A percentile compares a stretch with the other conserved stretches of the same genome.
phyloP scores from a whole-genome alignment of 2,329 filamentous ascomycete species.

The Colletotrichum viniferum region DNA sequence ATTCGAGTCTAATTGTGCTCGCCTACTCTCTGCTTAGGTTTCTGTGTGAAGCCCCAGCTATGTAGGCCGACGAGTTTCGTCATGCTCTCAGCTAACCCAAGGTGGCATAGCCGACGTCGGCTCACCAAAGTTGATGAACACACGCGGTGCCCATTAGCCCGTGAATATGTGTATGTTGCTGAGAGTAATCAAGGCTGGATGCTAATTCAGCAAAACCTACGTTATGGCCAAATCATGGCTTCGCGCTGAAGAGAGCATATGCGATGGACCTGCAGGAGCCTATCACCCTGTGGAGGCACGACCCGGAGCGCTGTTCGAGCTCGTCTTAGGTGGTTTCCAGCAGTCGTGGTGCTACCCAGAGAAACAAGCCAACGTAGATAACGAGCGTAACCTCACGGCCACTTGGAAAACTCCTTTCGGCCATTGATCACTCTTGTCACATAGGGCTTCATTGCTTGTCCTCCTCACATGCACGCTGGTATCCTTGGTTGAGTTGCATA shows the following conservation, averaged over 20 bases:
- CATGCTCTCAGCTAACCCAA: not conserved
- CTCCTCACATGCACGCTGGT: not conserved
- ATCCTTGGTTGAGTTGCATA: not conserved
- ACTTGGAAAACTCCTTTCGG: not conserved
- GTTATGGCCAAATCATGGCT: not conserved
- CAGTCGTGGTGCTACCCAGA: not conserved
- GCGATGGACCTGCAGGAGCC: too few relatives aligned
- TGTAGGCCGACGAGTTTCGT: not conserved
- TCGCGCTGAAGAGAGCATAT: not conserved
- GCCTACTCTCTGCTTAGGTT: not conserved
- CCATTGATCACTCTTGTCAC: not conserved
- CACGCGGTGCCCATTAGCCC: not conserved
- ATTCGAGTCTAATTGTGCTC: not conserved
- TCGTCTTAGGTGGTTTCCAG: not conserved
- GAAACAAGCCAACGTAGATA: not conserved
- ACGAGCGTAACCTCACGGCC: not conserved
- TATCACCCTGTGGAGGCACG: too few relatives aligned
- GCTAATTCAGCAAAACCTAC: not conserved
- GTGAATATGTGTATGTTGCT: not conserved
- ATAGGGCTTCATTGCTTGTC: not conserved
- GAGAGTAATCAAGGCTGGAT: not conserved
- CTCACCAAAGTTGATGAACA: not conserved
- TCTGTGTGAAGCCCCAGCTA: not conserved
- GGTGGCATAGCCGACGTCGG: not conserved
- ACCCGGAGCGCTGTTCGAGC: too few relatives aligned